Conservation (phyloP, 2,329 filamentous ascomycete species). For the Alternaria arborescens region DNA sequence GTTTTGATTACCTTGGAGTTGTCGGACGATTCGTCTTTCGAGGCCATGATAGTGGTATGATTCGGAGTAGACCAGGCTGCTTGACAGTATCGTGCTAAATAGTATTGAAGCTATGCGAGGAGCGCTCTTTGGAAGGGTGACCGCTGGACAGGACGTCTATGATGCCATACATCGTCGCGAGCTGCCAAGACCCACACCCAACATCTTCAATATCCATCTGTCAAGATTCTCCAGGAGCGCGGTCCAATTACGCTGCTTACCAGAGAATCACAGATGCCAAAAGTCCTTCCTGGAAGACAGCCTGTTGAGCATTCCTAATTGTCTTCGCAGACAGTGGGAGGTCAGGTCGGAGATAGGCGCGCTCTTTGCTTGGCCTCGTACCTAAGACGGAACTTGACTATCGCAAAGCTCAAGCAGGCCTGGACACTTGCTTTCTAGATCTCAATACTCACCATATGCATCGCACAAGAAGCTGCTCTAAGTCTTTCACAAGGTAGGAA, state of each 20-base stretch:
- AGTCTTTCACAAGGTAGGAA: background rate
- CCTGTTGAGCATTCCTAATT: background rate
- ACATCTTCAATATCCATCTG: background rate
- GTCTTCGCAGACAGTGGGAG: background rate
- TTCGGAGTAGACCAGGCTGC: background rate
- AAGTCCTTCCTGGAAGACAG: background rate
- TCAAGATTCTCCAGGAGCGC: background rate
- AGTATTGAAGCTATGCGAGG: constrained; percentile 1
- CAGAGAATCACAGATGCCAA: background rate
- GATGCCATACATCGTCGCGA: constrained; percentile 20
- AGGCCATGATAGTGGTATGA: constrained; percentile 22
- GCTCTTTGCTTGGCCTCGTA: background rate
- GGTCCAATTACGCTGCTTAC: background rate
- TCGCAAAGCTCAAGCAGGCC: background rate
- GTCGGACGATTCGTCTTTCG: constrained; percentile 14
- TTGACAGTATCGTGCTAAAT: background rate
- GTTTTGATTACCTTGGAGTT: constrained; percentile 47
- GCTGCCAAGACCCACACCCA: constrained; percentile 17
- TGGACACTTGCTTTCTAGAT: background rate
- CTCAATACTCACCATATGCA: background rate
- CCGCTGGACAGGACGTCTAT: constrained; percentile 2
- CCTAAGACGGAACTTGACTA: background rate
- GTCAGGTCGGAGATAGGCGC: background rate
- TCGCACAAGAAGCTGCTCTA: background rate
- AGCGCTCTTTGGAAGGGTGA: background rate